Evolutionary conservation across 495 filamentous ascomycete species (phyloP), one percentile per base, ranked within the genome.

Genomic region (Elasticomyces elasticus): DNA sequence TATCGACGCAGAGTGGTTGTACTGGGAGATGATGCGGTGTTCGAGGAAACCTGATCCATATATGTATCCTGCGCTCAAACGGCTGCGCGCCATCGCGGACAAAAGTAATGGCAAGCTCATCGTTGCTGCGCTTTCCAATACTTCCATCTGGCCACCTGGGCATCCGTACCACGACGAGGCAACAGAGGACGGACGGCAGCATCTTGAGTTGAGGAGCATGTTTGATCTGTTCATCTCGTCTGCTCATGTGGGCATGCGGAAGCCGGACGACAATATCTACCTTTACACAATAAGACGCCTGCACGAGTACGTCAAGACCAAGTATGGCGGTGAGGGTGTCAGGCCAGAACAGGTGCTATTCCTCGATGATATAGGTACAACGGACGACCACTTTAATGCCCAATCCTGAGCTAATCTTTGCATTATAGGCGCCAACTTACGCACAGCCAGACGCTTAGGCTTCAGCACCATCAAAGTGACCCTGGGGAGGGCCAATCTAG

Each of bases 391-490:
- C n/a, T n/a, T n/a, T n/a, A n/a, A n/a, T n/a, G n/a, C n/a, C n/a
- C n/a, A n/a, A n/a, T n/a, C n/a, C n/a, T n/a, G n/a, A n/a, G n/a
- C n/a, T n/a, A n/a, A n/a, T n/a, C n/a, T n/a, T n/a, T n/a, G n/a
- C n/a, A n/a, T n/a, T 69, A 97, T 98, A 64, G 92, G 92, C 0
- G 80, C 86, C 72, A 98, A 98, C 66, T 67, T 96, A 60, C 91
- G 89, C 72, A 79, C 76, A 11, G 92, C 83, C 11, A 89, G 76
- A 72, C 73, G 70, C 49, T 66, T 80, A 11, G 92, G 92, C 24
- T 84, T 97, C 66, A 69, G 75, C 53, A 95, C 90, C 1, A 75
- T 98, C 56, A 94, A 85, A 65, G 92, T 97, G 1, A 72, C 76
- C 7, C 71, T 96, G 27, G 90, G 90, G 26, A 81, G 73, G 66